Evolutionary conservation across 192 early-diverging fungal genomes (phyloP).

Genomic region (Dimargaris xerosporica): DNA sequence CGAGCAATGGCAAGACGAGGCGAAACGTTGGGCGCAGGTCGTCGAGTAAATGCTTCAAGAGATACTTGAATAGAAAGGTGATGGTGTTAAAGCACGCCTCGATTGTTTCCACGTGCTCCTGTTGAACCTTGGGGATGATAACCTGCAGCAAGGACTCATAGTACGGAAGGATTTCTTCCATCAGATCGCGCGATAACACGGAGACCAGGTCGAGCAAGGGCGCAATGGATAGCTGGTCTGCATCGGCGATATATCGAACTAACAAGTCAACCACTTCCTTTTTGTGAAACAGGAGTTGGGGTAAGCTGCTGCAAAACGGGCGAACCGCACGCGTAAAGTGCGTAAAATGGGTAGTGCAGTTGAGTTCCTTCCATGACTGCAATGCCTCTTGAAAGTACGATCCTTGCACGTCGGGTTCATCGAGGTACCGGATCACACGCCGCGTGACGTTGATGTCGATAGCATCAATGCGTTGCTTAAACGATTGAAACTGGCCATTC

Average conservation of each 20-base stretch:
- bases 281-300: constrained; percentile 86
- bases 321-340: constrained; percentile 51
- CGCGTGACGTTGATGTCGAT: constrained; percentile 75
- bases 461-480: constrained; percentile 47
- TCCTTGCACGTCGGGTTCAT: constrained; percentile 38
- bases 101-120: constrained; percentile 51
- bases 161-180: constrained; percentile 74
- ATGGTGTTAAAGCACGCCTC: constrained; percentile 79
- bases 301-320: constrained; percentile 50
- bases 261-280: constrained; percentile 49
- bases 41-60: constrained; percentile 46
- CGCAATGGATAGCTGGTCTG: constrained; percentile 54
- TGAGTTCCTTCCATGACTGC: constrained; percentile 78
- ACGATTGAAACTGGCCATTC: constrained; percentile 52
- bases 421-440: constrained; percentile 37
- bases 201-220: constrained; percentile 66
- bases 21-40: constrained; percentile 63
- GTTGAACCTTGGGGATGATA: constrained; percentile 50
- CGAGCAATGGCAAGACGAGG: constrained; percentile 59
- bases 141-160: constrained; percentile 46
- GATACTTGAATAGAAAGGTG: constrained; percentile 83
- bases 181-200: constrained; percentile 80
- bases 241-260: constrained; percentile 43
- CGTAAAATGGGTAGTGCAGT: constrained; percentile 69
- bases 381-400: constrained; percentile 77